phyloP scores from a whole-genome alignment of 2,329 filamentous ascomycete species.

The Microcyclosporella mali region DNA sequence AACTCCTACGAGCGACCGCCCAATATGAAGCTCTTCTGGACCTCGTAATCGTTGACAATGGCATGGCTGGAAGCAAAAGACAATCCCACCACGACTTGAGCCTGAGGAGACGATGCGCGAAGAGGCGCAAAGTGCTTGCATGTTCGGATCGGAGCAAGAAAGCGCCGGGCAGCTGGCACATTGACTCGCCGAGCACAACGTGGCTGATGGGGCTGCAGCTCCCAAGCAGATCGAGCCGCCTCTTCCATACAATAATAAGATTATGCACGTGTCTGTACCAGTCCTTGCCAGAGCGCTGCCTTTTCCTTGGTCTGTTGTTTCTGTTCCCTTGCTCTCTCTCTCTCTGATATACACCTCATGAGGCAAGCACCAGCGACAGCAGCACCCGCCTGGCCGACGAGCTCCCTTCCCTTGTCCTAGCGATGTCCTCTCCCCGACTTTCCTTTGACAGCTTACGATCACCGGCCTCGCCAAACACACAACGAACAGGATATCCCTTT shows the following conservation, averaged over 20 bases:
- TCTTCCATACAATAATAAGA: too few species aligned
- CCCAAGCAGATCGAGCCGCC: too few species aligned
- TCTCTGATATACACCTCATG: slow-evolving; percentile 14
- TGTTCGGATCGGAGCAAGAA: not conserved
- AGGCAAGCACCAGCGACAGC: slow-evolving; percentile 10
- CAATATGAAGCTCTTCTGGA: too few species aligned
- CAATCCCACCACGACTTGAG: too few species aligned
- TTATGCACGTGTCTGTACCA: not conserved
- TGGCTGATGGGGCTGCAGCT: not conserved
- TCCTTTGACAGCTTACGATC: slow-evolving; percentile 45
- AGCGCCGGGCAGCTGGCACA: not conserved
- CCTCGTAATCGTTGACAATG: too few species aligned
- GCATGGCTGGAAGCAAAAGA: too few species aligned
- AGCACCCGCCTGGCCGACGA: slow-evolving; percentile 1
- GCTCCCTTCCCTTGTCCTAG: slow-evolving; percentile 7
- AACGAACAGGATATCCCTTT: slow-evolving; percentile 48
- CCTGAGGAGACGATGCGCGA: not conserved
- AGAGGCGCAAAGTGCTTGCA: slow-evolving; percentile 5
- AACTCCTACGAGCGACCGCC: too few species aligned
- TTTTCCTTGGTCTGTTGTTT: not conserved
- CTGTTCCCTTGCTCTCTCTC: not conserved
- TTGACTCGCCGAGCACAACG: slow-evolving; percentile 3
- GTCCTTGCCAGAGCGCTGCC: not conserved
- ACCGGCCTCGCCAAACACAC: slow-evolving; percentile 36
- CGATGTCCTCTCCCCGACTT: slow-evolving; percentile 52